A percentile compares a stretch with the other conserved stretches of the same genome.
These are phyloP conservation scores for Penicillium waksmanii DNA, from an alignment of 495 filamentous ascomycete genomes.

Conservation along the genomic window DNA sequence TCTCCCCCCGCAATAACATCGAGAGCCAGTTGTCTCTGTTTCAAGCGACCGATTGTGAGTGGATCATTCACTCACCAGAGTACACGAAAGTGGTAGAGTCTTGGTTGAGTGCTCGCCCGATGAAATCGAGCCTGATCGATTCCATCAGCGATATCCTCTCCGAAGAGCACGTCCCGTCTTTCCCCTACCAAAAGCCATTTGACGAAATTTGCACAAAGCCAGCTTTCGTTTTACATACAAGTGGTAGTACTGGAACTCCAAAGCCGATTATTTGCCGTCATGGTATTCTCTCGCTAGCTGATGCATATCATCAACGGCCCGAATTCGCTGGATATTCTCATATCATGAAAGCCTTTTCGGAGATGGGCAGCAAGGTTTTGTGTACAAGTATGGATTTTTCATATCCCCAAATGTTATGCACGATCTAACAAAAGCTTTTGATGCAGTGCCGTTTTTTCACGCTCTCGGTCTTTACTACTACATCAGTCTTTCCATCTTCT, in stretches of 20 bases:
- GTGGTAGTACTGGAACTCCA: conserved; percentile 48
- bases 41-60: conserved; percentile 34
- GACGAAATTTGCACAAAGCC: conserved; percentile 33
- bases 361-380: conserved; percentile 20
- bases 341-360: conserved; percentile 14
- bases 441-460: conserved; percentile 10
- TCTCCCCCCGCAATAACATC: conserved; percentile 44
- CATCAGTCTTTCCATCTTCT: conserved; percentile 10
- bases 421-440: not conserved
- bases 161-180: conserved; percentile 15
- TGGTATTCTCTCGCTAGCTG: conserved; percentile 24
- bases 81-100: conserved; percentile 15
- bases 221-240: conserved; percentile 44
- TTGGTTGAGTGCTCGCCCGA: conserved; percentile 21
- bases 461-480: conserved; percentile 13
- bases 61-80: not conserved
- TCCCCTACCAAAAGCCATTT: conserved; percentile 37
- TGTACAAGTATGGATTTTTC: not conserved
- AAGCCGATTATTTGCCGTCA: conserved; percentile 44
- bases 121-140: conserved; percentile 22
- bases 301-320: conserved; percentile 20
- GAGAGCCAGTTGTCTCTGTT: conserved; percentile 44
- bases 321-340: conserved; percentile 1
- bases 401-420: not conserved
- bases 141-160: conserved; percentile 27